A percentile compares a stretch with the other conserved stretches of the same genome.
Evolutionary conservation across 768 basidiomycete genomes (phyloP).

Genomic region (Amanita thiersii): DNA sequence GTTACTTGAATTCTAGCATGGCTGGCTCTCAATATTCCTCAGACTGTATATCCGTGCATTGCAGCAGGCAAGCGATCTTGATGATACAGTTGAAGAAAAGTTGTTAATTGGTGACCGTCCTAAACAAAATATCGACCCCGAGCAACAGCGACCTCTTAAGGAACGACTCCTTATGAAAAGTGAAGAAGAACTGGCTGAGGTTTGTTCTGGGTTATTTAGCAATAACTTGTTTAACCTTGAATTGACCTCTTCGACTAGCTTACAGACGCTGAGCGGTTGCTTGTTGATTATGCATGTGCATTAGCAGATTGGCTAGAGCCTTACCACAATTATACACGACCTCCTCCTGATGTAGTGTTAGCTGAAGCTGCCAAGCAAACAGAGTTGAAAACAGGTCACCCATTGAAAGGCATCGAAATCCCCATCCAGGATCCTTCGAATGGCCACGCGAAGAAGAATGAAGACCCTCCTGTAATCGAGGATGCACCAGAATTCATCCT

Average conservation of each 20-base stretch:
- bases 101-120: slow-evolving; percentile 75
- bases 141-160: slow-evolving; percentile 40
- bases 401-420: slow-evolving; percentile 55
- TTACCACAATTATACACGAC: slow-evolving; percentile 67
- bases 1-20: slow-evolving; percentile 32
- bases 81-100: slow-evolving; percentile 76
- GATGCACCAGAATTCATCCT: slow-evolving; percentile 49
- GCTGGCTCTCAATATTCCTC: slow-evolving; percentile 67
- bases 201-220: slow-evolving; percentile 15
- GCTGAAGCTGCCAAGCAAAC: slow-evolving; percentile 71
- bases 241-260: slow-evolving; percentile 33
- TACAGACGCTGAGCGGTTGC: slow-evolving; percentile 50
- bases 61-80: slow-evolving; percentile 72
- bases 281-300: slow-evolving; percentile 52
- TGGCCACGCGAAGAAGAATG: slow-evolving; percentile 56
- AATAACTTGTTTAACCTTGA: slow-evolving; percentile 9
- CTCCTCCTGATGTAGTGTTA: slow-evolving; percentile 58
- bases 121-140: slow-evolving; percentile 47
- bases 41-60: slow-evolving; percentile 73
- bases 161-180: slow-evolving; percentile 48
- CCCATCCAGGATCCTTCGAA: slow-evolving; percentile 29
- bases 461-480: slow-evolving; percentile 58
- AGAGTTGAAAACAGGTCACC: slow-evolving; percentile 61
- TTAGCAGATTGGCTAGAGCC: slow-evolving; percentile 73
- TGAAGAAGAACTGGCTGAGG: slow-evolving; percentile 49